Conservation (phyloP, 202 grass and related monocot genomes). For the Setaria viridis region DNA sequence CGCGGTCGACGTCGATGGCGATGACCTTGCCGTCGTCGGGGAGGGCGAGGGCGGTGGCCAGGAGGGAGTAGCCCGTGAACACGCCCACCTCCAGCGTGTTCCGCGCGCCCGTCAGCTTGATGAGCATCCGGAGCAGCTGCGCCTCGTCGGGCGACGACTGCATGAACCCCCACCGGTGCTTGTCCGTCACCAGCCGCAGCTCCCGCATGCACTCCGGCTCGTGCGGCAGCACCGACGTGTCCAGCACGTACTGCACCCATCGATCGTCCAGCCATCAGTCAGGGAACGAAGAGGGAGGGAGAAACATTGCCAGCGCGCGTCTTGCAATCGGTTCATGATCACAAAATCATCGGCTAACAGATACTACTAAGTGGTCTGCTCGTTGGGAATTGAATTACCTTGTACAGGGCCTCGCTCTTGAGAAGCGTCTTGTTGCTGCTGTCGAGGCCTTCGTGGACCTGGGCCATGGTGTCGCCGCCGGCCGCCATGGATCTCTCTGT, state of each 20-base stretch:
- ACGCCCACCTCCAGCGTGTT: slow-evolving; percentile 71
- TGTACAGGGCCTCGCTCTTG: slow-evolving; percentile 53
- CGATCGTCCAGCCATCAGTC: too few relatives aligned
- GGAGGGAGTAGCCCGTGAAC: slow-evolving; percentile 81
- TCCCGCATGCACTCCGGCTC: slow-evolving; percentile 58
- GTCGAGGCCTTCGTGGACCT: not conserved
- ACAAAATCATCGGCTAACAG: too few relatives aligned
- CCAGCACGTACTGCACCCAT: slow-evolving; percentile 50
- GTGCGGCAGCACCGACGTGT: slow-evolving; percentile 61
- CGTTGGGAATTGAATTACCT: slow-evolving; percentile 22
- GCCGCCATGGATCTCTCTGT: not conserved
- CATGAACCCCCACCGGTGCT: slow-evolving; percentile 54
- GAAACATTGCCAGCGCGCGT: too few relatives aligned
- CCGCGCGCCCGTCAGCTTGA: slow-evolving; percentile 68
- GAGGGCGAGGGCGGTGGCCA: slow-evolving; percentile 70
- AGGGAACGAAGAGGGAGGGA: too few relatives aligned
- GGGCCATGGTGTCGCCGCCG: not conserved
- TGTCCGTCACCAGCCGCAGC: slow-evolving; percentile 46
- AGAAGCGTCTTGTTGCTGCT: slow-evolving; percentile 55
- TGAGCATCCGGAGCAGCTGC: slow-evolving; percentile 68
- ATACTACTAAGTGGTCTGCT: too few relatives aligned
- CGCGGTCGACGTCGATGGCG: slow-evolving; percentile 55
- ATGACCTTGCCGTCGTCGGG: slow-evolving; percentile 68
- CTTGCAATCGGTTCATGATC: too few relatives aligned
- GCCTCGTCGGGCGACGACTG: slow-evolving; percentile 65